Evolutionary conservation across 495 filamentous ascomycete genomes (phyloP), one percentile per base, ranked within the genome.

Genomic region (Tuber borchii): DNA sequence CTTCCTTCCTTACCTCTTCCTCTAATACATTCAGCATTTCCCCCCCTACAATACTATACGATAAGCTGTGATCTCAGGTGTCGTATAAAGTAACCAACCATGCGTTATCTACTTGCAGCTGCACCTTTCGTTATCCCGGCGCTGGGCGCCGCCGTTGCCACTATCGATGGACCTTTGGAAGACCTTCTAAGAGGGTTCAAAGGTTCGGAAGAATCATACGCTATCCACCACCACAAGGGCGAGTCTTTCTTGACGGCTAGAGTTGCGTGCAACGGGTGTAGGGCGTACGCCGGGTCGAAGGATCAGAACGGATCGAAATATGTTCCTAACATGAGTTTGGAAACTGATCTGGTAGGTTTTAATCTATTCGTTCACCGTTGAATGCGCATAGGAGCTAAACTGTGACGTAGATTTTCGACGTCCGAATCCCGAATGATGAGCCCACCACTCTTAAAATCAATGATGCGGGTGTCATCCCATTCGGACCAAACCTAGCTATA

Each of bases 321-420:
- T 31, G 56, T 65, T 65, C 56, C 56, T 17, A 34, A 65, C 26
- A 65, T 71, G 48, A 71, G 78, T 34, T 70, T 79, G 22, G 78
- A 79, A 61, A 79, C 76, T 39, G 73, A 79, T 39, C 56, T 79
- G 22, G 78, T 79, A 71, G 70, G 78, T 46, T 71, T 4, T 48
- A 14, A 16, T 22, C 37, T n/a, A 26, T 31, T 71, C 22, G 20
- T 43, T 70, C 42, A 17, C 69, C 22, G 45, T 26, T 26, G 8
- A 37, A 46, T 71, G 43, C 19, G 26, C 9, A 51, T 20, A 56
- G 46, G 26, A 42, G 69, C 70, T 73, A 65, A 76, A 39, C 68
- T 73, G 26, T 51, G 37, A 73, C 19, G 19, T 26, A 77, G 76
- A 22, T 77, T 46, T 79, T 79, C 56, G 65, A 79, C 72, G 69